Evolutionary conservation across 176 grass and related monocot species (phyloP).

Genomic region (Juncus effusus): DNA sequence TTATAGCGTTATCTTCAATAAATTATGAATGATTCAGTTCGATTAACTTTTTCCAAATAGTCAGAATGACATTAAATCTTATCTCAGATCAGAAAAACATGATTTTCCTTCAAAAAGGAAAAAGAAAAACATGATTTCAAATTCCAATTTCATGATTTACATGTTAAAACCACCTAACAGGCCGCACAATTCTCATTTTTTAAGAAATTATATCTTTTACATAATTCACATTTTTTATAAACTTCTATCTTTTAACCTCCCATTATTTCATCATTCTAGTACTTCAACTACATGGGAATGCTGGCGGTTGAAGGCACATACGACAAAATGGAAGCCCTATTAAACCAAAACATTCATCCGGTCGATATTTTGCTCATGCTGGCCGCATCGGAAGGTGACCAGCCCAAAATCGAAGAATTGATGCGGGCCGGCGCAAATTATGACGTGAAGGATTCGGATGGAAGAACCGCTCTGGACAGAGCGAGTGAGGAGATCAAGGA

Average conservation of each 20-base stretch:
- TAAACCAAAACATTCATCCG: slow-evolving; percentile 82
- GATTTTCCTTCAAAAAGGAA: no score
- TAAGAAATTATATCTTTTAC: not conserved
- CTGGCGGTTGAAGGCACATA: slow-evolving; percentile 96
- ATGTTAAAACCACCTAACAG: no score
- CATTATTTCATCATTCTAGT: slow-evolving; percentile 31
- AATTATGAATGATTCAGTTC: no score
- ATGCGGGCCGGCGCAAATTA: slow-evolving; percentile 68
- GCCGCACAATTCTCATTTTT: no score
- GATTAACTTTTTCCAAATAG: no score
- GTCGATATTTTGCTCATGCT: slow-evolving; percentile 91
- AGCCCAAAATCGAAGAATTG: slow-evolving; percentile 95
- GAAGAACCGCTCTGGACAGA: slow-evolving; percentile 71
- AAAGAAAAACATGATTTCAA: no score
- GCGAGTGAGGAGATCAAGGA: slow-evolving; percentile 62
- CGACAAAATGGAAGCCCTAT: slow-evolving; percentile 95
- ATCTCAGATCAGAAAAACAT: no score
- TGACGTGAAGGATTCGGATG: slow-evolving; percentile 82
- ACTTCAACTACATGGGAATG: slow-evolving; percentile 99
- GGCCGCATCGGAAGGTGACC: slow-evolving; percentile 78
- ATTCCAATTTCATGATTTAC: no score
- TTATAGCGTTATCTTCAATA: no score
- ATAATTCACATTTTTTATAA: not conserved
- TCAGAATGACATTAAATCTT: no score
- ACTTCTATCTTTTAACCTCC: not conserved